Conservation (phyloP, 768 basidiomycete species). For the Sutorius australiensis region DNA sequence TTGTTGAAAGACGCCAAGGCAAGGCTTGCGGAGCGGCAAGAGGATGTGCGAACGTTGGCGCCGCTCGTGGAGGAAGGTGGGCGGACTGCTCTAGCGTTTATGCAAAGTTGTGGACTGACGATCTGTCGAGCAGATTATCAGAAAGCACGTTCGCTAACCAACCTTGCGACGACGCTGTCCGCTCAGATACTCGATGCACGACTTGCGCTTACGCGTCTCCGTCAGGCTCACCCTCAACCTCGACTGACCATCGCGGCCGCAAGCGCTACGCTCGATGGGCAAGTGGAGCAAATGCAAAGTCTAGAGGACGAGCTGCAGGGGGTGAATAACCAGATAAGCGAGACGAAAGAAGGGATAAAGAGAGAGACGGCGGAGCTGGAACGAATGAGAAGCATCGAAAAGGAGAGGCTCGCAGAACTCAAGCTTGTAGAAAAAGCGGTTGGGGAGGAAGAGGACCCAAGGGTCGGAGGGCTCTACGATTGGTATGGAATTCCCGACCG, state of each 20-base stretch:
- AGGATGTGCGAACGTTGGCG: conserved; percentile 59
- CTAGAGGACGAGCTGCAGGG: conserved; percentile 61
- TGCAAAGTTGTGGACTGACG: neutral
- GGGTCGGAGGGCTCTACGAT: conserved; percentile 62
- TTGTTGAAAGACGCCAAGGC: conserved; percentile 62
- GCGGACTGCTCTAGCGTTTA: neutral
- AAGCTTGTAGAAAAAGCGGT: conserved; percentile 48
- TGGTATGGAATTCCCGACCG: conserved; percentile 45
- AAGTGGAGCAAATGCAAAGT: conserved; percentile 77
- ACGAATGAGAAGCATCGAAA: conserved; percentile 56
- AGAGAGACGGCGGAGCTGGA: conserved; percentile 53
- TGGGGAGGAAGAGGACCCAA: conserved; percentile 59
- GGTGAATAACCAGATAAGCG: conserved; percentile 47
- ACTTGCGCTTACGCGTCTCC: conserved; percentile 72
- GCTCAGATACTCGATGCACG: conserved; percentile 82
- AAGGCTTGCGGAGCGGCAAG: conserved; percentile 55
- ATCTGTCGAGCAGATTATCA: conserved; percentile 47
- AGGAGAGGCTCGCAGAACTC: conserved; percentile 58
- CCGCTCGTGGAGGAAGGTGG: conserved; percentile 70
- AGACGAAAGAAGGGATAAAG: conserved; percentile 62
- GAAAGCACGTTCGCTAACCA: conserved; percentile 48
- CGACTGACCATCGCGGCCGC: conserved; percentile 76
- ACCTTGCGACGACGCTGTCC: conserved; percentile 56
- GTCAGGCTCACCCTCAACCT: conserved; percentile 76
- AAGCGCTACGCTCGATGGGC: conserved; percentile 65